Percentiles rank a stretch among this genome's conserved stretches.
Conservation (phyloP, 805 yeast species). For the Wickerhamiella spandovensis region DNA sequence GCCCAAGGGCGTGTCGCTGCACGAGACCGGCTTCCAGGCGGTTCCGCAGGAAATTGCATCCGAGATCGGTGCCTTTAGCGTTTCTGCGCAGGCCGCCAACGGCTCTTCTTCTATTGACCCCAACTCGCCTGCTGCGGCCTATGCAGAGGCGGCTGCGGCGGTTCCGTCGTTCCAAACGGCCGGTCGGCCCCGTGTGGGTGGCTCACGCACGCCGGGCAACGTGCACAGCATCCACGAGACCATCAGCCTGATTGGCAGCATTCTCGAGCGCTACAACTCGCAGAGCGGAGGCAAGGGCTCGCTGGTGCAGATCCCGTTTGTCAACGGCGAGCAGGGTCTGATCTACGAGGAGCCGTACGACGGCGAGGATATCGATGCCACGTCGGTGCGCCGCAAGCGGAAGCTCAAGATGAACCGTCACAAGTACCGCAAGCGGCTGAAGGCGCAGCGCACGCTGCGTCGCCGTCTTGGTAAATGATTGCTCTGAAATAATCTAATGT, state of each 20-base stretch:
- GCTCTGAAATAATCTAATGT: too few relatives aligned
- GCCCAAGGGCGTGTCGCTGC: constrained; percentile 4
- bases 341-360: constrained; percentile 1
- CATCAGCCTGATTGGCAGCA: constrained; percentile 5
- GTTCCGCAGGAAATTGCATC: constrained; percentile 29
- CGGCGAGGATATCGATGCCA: constrained; percentile 18
- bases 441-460: constrained; percentile 52
- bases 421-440: constrained; percentile 93
- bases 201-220: not conserved
- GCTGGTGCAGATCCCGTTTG: not conserved
- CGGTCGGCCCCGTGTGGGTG: not conserved
- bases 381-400: constrained; percentile 39
- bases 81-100: not conserved
- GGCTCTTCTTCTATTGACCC: not conserved
- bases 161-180: not conserved
- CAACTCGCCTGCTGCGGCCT: not conserved
- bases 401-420: constrained; percentile 95
- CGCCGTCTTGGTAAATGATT: constrained; percentile 19
- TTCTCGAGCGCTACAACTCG: constrained; percentile 1
- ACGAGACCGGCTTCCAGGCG: constrained; percentile 17
- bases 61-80: constrained; percentile 26
- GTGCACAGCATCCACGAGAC: constrained; percentile 6
- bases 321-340: not conserved
- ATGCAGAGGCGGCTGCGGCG: not conserved
- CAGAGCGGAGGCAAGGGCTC: not conserved